Base-by-base conservation (phyloP, 2,329 filamentous ascomycete genomes). In the Ophiostoma angusticollis region DNA sequence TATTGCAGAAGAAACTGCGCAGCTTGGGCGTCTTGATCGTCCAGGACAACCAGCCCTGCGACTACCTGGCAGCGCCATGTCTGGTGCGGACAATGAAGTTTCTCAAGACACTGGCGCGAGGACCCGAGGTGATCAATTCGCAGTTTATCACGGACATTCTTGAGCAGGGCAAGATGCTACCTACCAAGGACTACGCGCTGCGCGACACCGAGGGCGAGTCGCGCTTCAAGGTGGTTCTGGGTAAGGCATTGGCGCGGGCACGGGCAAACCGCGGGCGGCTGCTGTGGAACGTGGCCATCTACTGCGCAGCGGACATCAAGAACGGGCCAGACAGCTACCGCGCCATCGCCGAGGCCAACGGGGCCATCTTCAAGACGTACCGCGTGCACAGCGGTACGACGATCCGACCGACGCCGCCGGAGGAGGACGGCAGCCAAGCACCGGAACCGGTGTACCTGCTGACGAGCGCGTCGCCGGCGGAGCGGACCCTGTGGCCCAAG, bases 21-120 rank as follows among this genome's bases (percentile, higher is more conserved):
- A 75, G 81, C 32, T 63, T 96, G 25, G 91, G 91, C 7, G 83
- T 98, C 40, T 69, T 78, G 48, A 74, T 94, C 17, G 80, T 84
- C 5, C 70, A 80, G 49, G 83, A 94, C 52, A 76, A 77, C 19
- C 72, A 74, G 34, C 70, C 74, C 31, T 91, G 84, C 55, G 84
- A 89, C 50, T 84, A 93, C 55, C 72, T 98, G 9, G 86, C 85
- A 24, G 89, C 89, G 4, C 91, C 89, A 1, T 73, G 77, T 30
- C 76, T 96, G 45, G 74, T 95, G 24, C 80, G 91, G 27, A 98
- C 91, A 0, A 78, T 84, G 55, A 98, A 98, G 54, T 98, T 98
- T 54, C 78, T 96, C 35, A 81, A 80, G 45, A 85, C 86, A 11
- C 64, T 98, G 21, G 86, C 91, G 14, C 78, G 76, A 43, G 86